Evolutionary conservation across 2,329 filamentous ascomycete genomes (phyloP).

Genomic region (Nigrospora sphaerica): DNA sequence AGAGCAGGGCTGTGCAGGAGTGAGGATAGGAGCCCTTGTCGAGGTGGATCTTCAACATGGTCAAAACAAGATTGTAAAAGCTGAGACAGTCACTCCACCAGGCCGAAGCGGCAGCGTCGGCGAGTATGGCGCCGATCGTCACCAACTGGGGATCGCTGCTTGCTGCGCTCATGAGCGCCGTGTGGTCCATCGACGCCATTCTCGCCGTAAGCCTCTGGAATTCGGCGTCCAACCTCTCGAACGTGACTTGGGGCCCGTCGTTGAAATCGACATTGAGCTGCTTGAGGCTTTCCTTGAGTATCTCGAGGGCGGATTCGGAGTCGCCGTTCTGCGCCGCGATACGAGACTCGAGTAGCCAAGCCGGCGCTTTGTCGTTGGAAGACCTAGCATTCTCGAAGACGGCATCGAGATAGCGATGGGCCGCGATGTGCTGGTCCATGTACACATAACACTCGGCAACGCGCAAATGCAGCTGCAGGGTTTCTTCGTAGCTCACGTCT

Average conservation of each 20-base stretch:
- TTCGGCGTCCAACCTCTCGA: conserved; percentile 69
- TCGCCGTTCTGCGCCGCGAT: conserved; percentile 72
- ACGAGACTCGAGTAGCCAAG: conserved; percentile 75
- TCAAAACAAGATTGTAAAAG: conserved; percentile 65
- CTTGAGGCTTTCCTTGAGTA: conserved; percentile 62
- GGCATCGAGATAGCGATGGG: conserved; percentile 59
- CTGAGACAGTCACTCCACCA: conserved; percentile 67
- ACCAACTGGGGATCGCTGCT: conserved; percentile 46
- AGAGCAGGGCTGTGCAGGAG: conserved; percentile 59
- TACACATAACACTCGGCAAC: conserved; percentile 79
- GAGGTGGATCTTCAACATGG: conserved; percentile 61
- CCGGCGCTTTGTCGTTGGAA: conserved; percentile 72
- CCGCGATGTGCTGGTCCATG: conserved; percentile 63
- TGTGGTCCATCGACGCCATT: conserved; percentile 50
- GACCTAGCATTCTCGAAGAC: conserved; percentile 66
- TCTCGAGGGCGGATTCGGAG: conserved; percentile 58
- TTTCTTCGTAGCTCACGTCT: conserved; percentile 83
- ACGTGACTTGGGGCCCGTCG: conserved; percentile 49
- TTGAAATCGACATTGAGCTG: conserved; percentile 63
- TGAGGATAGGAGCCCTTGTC: conserved; percentile 60
- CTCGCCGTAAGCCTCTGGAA: conserved; percentile 58
- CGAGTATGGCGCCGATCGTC: conserved; percentile 62
- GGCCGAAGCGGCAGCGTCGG: conserved; percentile 61
- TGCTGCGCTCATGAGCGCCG: conserved; percentile 34
- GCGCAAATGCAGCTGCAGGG: conserved; percentile 68